Evolutionary conservation across 495 filamentous ascomycete genomes (phyloP), one percentile per base, ranked within the genome.

Genomic region (Penicillium alfredii): DNA sequence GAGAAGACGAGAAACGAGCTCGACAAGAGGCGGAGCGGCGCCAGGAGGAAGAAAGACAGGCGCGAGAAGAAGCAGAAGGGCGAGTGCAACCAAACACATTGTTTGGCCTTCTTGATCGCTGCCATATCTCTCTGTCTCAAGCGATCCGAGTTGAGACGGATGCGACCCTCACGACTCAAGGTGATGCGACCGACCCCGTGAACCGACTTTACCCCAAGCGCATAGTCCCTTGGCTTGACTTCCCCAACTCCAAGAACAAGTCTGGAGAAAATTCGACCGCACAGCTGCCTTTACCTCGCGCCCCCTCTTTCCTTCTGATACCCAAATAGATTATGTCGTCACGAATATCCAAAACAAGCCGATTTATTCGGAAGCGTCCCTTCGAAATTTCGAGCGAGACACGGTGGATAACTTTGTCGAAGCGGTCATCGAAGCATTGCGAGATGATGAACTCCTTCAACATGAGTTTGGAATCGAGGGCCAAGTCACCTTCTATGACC

Each of bases 401-500:
- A 48, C 37, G 1, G 30, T 52, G 16, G 40, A 52, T 24, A 47
- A 41, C 20, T 48, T 48, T 45, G 33, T 52, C 10, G 33, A 42
- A 31, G 21, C 14, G 21, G 24, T 45, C 12, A 25, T 52, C 19
- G 8, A 45, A 9, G 30, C 14, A 12, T 33, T 52, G 16, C 18
- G n/a, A 30, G 33, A 23, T 4, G 16, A 48, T 38, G n/a, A 39
- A 29, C 20, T 8, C 17, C 22, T 52, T 6, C 25, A 14, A 36
- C 29, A 21, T 4, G 18, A 30, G 22, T 44, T 52, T 34, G 25
- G 19, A 15, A 34, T 47, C 6, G 7, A 44, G 12, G 44, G 44
- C n/a, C n/a, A 31, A 47, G 45, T 56, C 12, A 17, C 45, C 8
- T 53, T 56, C 31, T 47, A 52, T 41, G 34, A 56, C 38, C 52